A percentile compares a stretch with the other conserved stretches of the same genome.
Evolutionary conservation across 371 early-diverging fungal genomes (phyloP).

Genomic region (Rhizopus sp.): DNA sequence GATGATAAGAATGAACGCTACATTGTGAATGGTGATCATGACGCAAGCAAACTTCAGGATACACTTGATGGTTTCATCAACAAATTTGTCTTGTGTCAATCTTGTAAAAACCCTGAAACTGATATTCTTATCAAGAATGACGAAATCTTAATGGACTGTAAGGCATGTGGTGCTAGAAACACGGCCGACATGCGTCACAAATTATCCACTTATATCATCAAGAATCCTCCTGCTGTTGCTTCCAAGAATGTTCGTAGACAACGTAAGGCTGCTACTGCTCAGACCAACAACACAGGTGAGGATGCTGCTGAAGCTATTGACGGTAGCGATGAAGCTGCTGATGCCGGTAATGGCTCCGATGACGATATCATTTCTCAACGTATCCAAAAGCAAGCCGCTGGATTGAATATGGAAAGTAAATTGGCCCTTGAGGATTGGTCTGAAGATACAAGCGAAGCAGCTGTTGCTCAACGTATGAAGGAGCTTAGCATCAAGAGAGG

Average conservation of each 20-base stretch:
- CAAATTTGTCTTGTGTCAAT: slow-evolving; percentile 94
- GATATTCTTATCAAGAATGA: slow-evolving; percentile 66
- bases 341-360: slow-evolving; percentile 55
- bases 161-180: slow-evolving; percentile 91
- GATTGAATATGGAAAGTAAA: slow-evolving; percentile 60
- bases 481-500: slow-evolving; percentile 62
- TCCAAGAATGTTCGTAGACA: slow-evolving; percentile 68
- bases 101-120: slow-evolving; percentile 99
- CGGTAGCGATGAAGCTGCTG: slow-evolving; percentile 12
- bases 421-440: slow-evolving; percentile 85
- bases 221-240: slow-evolving; percentile 83
- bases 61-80: slow-evolving; percentile 95
- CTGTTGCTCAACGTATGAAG: slow-evolving; percentile 76
- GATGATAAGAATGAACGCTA: slow-evolving; percentile 93
- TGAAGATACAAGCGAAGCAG: slow-evolving; percentile 79
- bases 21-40: slow-evolving; percentile 97
- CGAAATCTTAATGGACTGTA: slow-evolving; percentile 67
- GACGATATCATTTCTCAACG: slow-evolving; percentile 74
- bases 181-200: slow-evolving; percentile 91
- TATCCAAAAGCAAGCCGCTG: slow-evolving; percentile 73
- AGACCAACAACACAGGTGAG: slow-evolving; percentile 45
- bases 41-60: slow-evolving; percentile 85
- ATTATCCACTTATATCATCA: slow-evolving; percentile 86
- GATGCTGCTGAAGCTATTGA: slow-evolving; percentile 51
- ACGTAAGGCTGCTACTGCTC: slow-evolving; percentile 64